A percentile compares a stretch with the other conserved stretches of the same genome.
phyloP scores from a whole-genome alignment of 2,329 filamentous ascomycete species.

The Berkeleyomyces basicola region DNA sequence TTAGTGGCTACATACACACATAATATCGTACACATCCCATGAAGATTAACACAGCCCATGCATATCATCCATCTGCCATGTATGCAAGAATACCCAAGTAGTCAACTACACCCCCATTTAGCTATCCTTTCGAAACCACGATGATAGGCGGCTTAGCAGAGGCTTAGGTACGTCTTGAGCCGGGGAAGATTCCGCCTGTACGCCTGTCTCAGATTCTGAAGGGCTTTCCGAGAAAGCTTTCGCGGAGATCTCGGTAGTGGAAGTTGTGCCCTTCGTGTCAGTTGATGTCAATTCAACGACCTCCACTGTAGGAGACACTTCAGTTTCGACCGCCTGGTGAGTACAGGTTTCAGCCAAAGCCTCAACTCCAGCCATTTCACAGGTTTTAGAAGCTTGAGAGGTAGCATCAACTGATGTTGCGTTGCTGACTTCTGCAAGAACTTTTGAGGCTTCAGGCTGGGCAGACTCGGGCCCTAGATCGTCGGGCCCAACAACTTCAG shows the following conservation, averaged over 20 bases:
- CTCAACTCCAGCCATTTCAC: not conserved
- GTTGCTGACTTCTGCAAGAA: not conserved
- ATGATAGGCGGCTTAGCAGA: not conserved
- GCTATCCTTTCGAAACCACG: not conserved
- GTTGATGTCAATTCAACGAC: not conserved
- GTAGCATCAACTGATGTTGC: not conserved
- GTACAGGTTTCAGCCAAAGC: not conserved
- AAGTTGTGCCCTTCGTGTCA: not conserved
- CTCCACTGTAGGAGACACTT: not conserved
- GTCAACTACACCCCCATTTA: not conserved
- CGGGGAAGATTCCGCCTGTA: not conserved
- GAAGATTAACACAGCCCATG: too few species aligned
- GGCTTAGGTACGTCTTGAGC: not conserved
- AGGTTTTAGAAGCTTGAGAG: not conserved
- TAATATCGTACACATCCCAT: too few species aligned
- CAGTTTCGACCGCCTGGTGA: not conserved
- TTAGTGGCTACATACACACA: too few species aligned
- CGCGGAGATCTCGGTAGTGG: not conserved
- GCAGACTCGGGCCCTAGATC: not conserved
- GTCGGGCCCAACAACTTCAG: not conserved
- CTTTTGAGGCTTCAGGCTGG: not conserved
- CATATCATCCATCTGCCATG: too few species aligned
- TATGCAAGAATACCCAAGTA: too few species aligned
- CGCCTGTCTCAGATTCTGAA: too few species aligned
- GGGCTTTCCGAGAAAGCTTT: not conserved